phyloP scores from a whole-genome alignment of 805 yeast species.

The Wickerhamiella vanderwaltii region DNA sequence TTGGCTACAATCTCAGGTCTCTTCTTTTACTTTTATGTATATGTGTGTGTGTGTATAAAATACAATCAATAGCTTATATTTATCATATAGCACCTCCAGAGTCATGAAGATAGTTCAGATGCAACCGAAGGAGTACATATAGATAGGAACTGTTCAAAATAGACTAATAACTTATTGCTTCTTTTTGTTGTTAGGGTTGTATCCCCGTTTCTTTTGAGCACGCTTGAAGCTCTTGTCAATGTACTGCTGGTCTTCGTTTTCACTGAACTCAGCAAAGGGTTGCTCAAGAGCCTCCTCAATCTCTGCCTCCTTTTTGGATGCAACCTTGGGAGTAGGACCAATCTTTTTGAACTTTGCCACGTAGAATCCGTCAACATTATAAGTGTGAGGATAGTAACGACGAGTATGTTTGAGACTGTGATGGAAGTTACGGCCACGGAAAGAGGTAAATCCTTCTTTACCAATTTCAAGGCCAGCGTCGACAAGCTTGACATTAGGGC shows the following conservation, averaged over 20 bases:
- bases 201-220: constrained; percentile 26
- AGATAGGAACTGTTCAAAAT: no score
- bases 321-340: constrained; percentile 75
- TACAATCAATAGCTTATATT: no score
- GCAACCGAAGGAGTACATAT: no score
- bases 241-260: constrained; percentile 59
- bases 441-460: constrained; percentile 87
- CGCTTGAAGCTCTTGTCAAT: constrained; percentile 44
- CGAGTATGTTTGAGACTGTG: constrained; percentile 67
- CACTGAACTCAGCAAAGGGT: constrained; percentile 76
- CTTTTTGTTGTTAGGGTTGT: constrained; percentile 21
- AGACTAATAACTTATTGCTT: constrained; percentile 15
- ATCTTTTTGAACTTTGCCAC: constrained; percentile 93
- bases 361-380: constrained; percentile 95
- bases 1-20: no score
- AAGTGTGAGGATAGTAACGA: constrained; percentile 96
- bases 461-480: constrained; percentile 90
- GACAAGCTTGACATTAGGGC: constrained; percentile 91
- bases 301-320: constrained; percentile 65
- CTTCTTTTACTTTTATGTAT: no score
- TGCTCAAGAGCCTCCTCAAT: constrained; percentile 65
- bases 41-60: no score
- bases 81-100: no score
- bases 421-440: constrained; percentile 84
- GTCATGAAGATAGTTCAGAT: no score